Evolutionary conservation across 2,329 filamentous ascomycete species (phyloP).

Genomic region (Calonectria leucothoes): DNA sequence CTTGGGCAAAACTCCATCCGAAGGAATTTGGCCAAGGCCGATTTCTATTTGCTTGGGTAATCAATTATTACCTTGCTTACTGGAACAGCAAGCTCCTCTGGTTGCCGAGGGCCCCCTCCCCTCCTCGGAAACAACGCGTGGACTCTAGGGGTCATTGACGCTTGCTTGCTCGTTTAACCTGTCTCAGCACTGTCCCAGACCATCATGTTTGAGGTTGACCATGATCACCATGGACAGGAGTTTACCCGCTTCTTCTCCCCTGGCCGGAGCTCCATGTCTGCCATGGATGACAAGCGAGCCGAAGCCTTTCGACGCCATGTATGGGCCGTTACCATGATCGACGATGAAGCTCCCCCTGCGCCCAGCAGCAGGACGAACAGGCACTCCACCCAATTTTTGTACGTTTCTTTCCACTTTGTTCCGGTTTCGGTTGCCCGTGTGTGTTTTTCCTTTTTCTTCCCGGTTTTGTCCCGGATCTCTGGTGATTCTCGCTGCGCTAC

Average conservation of each 20-base stretch:
- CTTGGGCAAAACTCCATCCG: background rate
- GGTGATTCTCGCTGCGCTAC: slow-evolving; percentile 14
- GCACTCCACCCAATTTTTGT: slow-evolving; percentile 37
- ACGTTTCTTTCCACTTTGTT: slow-evolving; percentile 24
- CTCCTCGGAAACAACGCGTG: background rate
- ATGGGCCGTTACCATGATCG: slow-evolving; percentile 43
- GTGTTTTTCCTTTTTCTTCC: background rate
- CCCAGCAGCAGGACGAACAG: slow-evolving; percentile 28
- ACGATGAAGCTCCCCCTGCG: slow-evolving; percentile 37
- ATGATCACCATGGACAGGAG: slow-evolving; percentile 41
- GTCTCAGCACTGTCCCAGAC: slow-evolving; percentile 15
- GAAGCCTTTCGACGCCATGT: slow-evolving; percentile 43
- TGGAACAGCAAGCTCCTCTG: background rate
- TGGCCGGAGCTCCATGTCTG: slow-evolving; percentile 42
- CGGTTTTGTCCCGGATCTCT: background rate
- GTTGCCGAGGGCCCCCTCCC: background rate
- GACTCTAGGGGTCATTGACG: background rate
- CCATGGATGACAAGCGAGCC: slow-evolving; percentile 40
- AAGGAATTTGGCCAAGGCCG: background rate
- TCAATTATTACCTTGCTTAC: background rate
- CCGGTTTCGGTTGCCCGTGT: slow-evolving; percentile 33
- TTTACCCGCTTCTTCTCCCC: slow-evolving; percentile 42
- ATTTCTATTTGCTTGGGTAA: slow-evolving; percentile 4
- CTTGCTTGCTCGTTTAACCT: slow-evolving; percentile 7
- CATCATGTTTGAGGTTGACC: slow-evolving; percentile 41